Evolutionary conservation across 305 asterid species (phyloP), one percentile per base, ranked within the genome.

Genomic region (Petunia hybrid): DNA sequence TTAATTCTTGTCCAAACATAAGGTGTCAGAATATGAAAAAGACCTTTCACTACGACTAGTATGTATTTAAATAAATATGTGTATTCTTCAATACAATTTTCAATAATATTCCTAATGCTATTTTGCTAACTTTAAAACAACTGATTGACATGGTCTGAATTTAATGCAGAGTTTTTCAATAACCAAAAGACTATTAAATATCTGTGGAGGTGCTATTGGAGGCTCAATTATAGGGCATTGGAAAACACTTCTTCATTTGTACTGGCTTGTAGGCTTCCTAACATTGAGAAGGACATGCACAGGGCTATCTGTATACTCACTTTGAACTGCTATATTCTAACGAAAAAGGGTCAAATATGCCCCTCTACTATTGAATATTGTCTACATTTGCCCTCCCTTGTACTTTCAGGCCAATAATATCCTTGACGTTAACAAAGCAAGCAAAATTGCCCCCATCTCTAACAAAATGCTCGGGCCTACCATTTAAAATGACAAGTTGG

Each of bases 131-230:
- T 74, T 7, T 4, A 53, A 73, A 55, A 14, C 8, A 36, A 14
- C 2, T n/a, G 65, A 38, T 55, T 43, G 7, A 14, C 57, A 8
- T 76, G 77, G 46, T 79, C 36, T 56, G 36, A 75, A 85, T 83
- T 80, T 76, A 73, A 64, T 85, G 83, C 99, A 97, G 99, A 87
- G 97, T 90, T 91, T 97, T 83, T 90, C 93, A 75, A 59, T 92
- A 82, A 85, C 88, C 66, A 97, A 87, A 87, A 92, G 91, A 85
- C 82, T 97, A 89, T 83, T 97, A 62, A 97, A 92, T 80, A 84
- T 80, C 83, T 83, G 36, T 86, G 97, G 92, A 88, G 90, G 92
- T 77, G 86, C 85, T 83, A 80, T 86, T 65, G 85, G 89, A 59
- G 90, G 89, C 86, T 89, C 88, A 67, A 91, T 83, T 88, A 85